Percentiles rank a stretch among this genome's conserved stretches.
phyloP scores from a whole-genome alignment of 352 stramenopile species.

The Nothophytophthora sp. region DNA sequence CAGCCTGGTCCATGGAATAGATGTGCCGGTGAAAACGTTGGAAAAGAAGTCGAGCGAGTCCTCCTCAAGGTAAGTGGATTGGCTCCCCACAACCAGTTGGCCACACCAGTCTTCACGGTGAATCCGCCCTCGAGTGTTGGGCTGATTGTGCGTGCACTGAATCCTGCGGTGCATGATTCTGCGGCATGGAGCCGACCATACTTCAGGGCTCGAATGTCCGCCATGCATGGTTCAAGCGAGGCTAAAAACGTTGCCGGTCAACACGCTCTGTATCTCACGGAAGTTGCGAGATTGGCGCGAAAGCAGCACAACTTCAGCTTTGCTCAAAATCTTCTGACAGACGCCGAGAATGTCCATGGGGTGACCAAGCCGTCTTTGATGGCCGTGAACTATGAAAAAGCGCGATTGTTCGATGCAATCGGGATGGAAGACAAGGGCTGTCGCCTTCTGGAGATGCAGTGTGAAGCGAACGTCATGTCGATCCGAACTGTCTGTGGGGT shows the following conservation, averaged over 20 bases:
- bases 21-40: conserved; percentile 36
- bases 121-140: background rate
- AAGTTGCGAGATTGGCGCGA: conserved; percentile 45
- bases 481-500: background rate
- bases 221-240: background rate
- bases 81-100: background rate
- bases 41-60: conserved; percentile 34
- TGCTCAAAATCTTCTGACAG: conserved; percentile 29
- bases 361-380: conserved; percentile 2
- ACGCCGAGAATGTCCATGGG: conserved; percentile 17
- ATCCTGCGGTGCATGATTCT: conserved; percentile 37
- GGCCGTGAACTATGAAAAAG: conserved; percentile 35
- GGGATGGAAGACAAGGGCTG: conserved; percentile 33
- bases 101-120: background rate
- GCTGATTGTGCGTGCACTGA: conserved; percentile 12
- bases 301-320: conserved; percentile 59
- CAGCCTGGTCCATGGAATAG: conserved; percentile 31
- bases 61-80: conserved; percentile 21
- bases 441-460: conserved; percentile 29
- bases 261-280: conserved; percentile 24
- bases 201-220: conserved; percentile 14
- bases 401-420: conserved; percentile 34
- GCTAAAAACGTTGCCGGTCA: background rate
- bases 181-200: conserved; percentile 32
- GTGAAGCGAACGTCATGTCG: conserved; percentile 14